phyloP scores from a whole-genome alignment of 2,329 filamentous ascomycete genomes.

The Fonsecaea monophora region DNA sequence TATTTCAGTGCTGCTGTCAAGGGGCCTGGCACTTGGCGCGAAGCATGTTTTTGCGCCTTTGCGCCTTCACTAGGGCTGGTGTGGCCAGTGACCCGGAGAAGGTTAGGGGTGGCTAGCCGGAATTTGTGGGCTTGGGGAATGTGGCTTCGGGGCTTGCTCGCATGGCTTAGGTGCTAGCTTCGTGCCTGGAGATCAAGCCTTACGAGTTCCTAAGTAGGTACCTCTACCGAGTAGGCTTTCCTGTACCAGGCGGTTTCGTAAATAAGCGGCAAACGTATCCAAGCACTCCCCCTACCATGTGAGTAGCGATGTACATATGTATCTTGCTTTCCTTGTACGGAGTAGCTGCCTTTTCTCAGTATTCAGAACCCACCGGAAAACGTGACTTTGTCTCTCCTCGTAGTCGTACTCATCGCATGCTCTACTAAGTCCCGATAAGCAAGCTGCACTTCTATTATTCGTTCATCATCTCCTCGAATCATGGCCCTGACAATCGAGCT shows the following conservation, averaged over 20 bases:
- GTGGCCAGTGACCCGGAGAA: constrained; percentile 4
- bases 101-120: constrained; percentile 15
- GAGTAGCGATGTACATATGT: too few species aligned
- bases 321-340: too few species aligned
- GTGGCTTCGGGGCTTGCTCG: constrained; percentile 19
- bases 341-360: too few species aligned
- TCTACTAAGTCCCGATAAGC: too few species aligned
- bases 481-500: background rate
- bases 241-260: background rate
- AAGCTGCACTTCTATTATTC: too few species aligned
- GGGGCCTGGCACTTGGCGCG: constrained; percentile 11
- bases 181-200: background rate
- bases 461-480: too few species aligned
- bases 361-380: too few species aligned
- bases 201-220: background rate
- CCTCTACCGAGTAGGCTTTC: too few species aligned
- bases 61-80: background rate
- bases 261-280: background rate
- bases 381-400: too few species aligned
- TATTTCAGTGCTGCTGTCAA: constrained; percentile 14
- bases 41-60: background rate
- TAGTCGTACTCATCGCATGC: too few species aligned
- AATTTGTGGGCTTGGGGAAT: constrained; percentile 20
- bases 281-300: background rate
- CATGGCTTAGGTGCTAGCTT: background rate